Percentiles rank a stretch among this genome's conserved stretches.
Conservation (phyloP, 2,329 filamentous ascomycete genomes). For the Bipolaris cookei region DNA sequence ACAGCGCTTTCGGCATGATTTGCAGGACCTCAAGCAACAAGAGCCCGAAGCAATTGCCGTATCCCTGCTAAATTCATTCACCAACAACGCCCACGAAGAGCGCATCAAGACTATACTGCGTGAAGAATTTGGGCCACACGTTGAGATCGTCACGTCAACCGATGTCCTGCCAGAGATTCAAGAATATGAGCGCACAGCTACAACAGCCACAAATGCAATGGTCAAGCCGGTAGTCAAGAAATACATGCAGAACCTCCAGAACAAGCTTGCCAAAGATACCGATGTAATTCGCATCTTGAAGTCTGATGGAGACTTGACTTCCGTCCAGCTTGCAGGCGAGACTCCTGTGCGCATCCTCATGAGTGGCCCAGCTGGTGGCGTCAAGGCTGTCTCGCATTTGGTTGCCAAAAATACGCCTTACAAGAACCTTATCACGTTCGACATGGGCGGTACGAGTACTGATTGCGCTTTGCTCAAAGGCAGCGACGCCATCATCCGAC, state of each 20-base stretch:
- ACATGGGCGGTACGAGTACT: conserved; percentile 60
- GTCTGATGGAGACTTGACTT: conserved; percentile 58
- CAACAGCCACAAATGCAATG: conserved; percentile 56
- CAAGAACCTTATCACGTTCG: conserved; percentile 58
- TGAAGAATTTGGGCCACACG: conserved; percentile 52
- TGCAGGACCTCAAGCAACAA: conserved; percentile 51
- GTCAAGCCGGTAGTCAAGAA: conserved; percentile 57
- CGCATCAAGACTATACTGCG: conserved; percentile 49
- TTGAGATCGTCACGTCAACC: conserved; percentile 55
- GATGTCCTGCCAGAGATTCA: conserved; percentile 57
- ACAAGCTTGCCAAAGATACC: conserved; percentile 51
- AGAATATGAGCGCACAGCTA: conserved; percentile 59
- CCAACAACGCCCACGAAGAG: conserved; percentile 53
- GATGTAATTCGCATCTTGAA: conserved; percentile 58
- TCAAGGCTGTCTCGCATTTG: conserved; percentile 56
- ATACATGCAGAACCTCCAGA: conserved; percentile 53
- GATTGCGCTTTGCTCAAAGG: conserved; percentile 57
- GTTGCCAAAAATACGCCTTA: conserved; percentile 55
- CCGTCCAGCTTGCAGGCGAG: conserved; percentile 53
- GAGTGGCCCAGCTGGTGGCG: conserved; percentile 60
- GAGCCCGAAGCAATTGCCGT: conserved; percentile 56
- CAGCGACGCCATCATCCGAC: conserved; percentile 53
- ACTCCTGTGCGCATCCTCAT: conserved; percentile 58
- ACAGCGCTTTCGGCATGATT: conserved; percentile 45
- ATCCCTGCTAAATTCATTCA: conserved; percentile 57